Conservation (phyloP, 352 stramenopile species). For the Elongisporangium prolatum region DNA sequence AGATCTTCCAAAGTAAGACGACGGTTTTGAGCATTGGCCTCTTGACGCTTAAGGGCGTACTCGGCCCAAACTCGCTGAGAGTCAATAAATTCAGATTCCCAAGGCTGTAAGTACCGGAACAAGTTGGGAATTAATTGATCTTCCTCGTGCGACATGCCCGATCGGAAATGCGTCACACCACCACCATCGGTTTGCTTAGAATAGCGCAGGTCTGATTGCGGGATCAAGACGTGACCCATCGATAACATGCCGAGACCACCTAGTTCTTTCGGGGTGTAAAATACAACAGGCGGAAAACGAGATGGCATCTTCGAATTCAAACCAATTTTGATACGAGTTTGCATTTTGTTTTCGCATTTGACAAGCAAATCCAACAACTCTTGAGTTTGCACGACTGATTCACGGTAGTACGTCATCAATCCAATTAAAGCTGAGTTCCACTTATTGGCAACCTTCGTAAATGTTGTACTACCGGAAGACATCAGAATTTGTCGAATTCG, state of each 20-base stretch:
- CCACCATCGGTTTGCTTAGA: conserved; percentile 98
- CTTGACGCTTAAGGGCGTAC: conserved; percentile 99
- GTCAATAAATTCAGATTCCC: conserved; percentile 99
- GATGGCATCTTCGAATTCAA: conserved; percentile 99
- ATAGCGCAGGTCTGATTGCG: conserved; percentile 98
- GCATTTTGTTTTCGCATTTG: conserved; percentile 99
- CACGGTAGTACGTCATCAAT: conserved; percentile 99
- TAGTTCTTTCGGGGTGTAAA: conserved; percentile 99
- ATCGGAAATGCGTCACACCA: conserved; percentile 99
- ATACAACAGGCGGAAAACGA: conserved; percentile 98
- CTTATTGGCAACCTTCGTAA: conserved; percentile 99
- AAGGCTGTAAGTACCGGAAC: conserved; percentile 98
- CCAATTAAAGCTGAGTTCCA: conserved; percentile 94
- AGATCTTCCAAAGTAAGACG: conserved; percentile 98
- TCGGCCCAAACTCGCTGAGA: conserved; percentile 99
- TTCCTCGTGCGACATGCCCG: conserved; percentile 96
- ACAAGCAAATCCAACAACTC: conserved; percentile 99
- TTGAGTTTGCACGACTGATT: conserved; percentile 99
- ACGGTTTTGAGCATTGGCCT: conserved; percentile 98
- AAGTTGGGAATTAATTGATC: conserved; percentile 99
- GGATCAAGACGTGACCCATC: conserved; percentile 99
- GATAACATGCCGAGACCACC: conserved; percentile 99
- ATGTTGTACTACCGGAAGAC: conserved; percentile 98
- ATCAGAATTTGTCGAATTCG: conserved; percentile 99
- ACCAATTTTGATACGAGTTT: conserved; percentile 99